A percentile compares a stretch with the other conserved stretches of the same genome.
Conservation (phyloP, 2,329 filamentous ascomycete species). For the Fusarium tupiense region DNA sequence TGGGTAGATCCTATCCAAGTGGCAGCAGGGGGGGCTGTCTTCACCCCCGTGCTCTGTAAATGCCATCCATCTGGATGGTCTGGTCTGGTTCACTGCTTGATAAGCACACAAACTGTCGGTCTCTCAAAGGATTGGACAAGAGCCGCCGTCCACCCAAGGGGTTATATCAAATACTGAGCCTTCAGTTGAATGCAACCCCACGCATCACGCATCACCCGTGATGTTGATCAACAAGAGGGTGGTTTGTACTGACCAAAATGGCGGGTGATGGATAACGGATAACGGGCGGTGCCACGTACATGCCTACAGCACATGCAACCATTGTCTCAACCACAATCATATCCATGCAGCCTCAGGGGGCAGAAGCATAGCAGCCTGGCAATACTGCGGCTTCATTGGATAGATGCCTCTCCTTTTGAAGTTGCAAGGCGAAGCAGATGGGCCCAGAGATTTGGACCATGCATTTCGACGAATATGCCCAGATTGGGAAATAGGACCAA, state of each 20-base stretch:
- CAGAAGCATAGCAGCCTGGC: conserved; percentile 31
- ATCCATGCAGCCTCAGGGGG: conserved; percentile 24
- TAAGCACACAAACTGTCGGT: conserved; percentile 29
- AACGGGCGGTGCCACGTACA: conserved; percentile 36
- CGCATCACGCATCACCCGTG: conserved; percentile 5
- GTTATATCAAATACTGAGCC: conserved; percentile 1
- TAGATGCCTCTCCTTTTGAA: neutral
- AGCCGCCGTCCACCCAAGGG: neutral
- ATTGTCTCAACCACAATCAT: conserved; percentile 1
- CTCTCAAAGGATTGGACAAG: conserved; percentile 20
- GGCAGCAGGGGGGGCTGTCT: neutral
- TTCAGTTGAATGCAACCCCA: conserved; percentile 24
- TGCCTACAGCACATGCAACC: conserved; percentile 2
- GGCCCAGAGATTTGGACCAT: conserved; percentile 22
- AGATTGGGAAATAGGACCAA: conserved; percentile 31
- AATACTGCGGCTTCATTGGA: conserved; percentile 26
- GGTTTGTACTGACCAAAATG: neutral
- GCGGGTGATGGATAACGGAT: conserved; percentile 31
- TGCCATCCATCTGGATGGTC: neutral
- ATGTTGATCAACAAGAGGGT: conserved; percentile 30
- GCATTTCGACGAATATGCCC: conserved; percentile 38
- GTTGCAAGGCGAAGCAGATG: conserved; percentile 31
- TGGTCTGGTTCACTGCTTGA: conserved; percentile 1
- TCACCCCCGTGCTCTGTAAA: conserved; percentile 5
- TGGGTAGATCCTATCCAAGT: conserved; percentile 14